These are phyloP conservation scores for Thalassiosira oceanica DNA, from an alignment of 352 stramenopile genomes.

Conservation along the genomic window DNA sequence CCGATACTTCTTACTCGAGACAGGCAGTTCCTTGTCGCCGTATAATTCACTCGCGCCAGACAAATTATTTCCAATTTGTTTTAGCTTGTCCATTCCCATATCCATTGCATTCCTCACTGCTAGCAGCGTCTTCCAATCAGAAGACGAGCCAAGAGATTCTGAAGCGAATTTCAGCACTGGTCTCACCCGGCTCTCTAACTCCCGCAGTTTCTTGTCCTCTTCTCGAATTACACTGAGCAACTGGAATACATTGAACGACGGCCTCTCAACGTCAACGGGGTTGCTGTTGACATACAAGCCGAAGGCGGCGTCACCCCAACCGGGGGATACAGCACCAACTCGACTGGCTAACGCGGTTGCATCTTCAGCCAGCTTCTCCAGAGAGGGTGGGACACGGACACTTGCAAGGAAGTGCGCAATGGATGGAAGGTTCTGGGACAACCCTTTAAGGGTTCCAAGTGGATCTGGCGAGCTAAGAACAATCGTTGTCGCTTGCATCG, in stretches of 20 bases:
- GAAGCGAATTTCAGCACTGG: constrained; percentile 27
- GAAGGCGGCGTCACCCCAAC: constrained; percentile 57
- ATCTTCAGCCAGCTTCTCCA: constrained; percentile 44
- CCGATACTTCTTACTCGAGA: constrained; percentile 31
- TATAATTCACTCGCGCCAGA: too few relatives aligned
- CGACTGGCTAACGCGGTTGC: constrained; percentile 19
- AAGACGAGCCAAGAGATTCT: too few relatives aligned
- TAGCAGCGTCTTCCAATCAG: constrained; percentile 25
- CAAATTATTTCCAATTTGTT: constrained; percentile 41
- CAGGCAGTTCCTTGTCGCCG: constrained; percentile 10
- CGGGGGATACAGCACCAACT: constrained; percentile 33
- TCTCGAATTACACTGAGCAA: constrained; percentile 66
- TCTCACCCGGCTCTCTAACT: constrained; percentile 45
- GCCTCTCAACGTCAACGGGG: constrained; percentile 53
- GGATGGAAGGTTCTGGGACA: constrained; percentile 76
- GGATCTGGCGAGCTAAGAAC: constrained; percentile 55
- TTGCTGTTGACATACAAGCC: constrained; percentile 70
- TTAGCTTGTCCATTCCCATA: constrained; percentile 35
- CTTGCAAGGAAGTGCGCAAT: constrained; percentile 72
- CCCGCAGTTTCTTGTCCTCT: constrained; percentile 57
- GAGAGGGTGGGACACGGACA: constrained; percentile 46
- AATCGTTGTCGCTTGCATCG: constrained; percentile 66
- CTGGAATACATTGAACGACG: constrained; percentile 81
- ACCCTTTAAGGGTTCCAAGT: constrained; percentile 61
- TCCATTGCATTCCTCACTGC: constrained; percentile 31